Base-by-base conservation (phyloP, 2,329 filamentous ascomycete species). In the Biscogniauxia marginata region DNA sequence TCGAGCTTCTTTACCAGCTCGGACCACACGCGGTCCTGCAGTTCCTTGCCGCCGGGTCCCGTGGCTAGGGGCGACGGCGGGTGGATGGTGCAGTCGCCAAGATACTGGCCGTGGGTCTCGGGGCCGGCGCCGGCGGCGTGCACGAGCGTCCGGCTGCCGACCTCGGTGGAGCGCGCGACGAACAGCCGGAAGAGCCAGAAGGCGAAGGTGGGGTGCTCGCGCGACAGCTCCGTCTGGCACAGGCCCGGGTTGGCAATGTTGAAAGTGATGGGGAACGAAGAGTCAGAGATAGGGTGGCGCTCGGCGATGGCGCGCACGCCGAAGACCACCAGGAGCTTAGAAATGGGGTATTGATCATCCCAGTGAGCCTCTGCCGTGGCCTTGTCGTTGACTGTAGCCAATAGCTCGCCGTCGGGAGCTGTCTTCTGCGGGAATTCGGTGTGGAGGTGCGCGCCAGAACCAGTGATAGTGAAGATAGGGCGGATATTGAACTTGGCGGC, bases 201-300 rank as follows among this genome's bases (percentile, higher is more conserved):
- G 30, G 18, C 52, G 19, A 50, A 50, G 1, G 51, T 52, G 16
- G 34, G 53, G 0, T 50, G 22, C 0, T 81, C 74, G 1, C 80
- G 71, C 5, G 60, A 63, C 1, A 85, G 69, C 21, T 75, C 70
- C 0, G 78, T 77, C 44, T 80, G 72, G 64, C 82, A 84, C 24
- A 80, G 70, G 1, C 82, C 82, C 0, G 83, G 82, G 54, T 81
- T 82, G 19, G 81, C 58, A 57, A 73, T 72, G 63, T 83, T 84
- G 55, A 85, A 61, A 1, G 76, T 75, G 43, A 84, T 77, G 9
- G 69, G 63, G 45, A 43, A 34, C 30, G 30, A 66, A 59, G 9
- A 57, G 1, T 49, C 6, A 2, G 55, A 44, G 7, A 58, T 55
- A 30, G 53, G 54, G 20, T 51, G 47, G 18, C 47, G 6, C 19